Percentiles rank a stretch among this genome's conserved stretches.
phyloP scores from a whole-genome alignment of 768 basidiomycete genomes.

The Macrolepiota albuminosa region DNA sequence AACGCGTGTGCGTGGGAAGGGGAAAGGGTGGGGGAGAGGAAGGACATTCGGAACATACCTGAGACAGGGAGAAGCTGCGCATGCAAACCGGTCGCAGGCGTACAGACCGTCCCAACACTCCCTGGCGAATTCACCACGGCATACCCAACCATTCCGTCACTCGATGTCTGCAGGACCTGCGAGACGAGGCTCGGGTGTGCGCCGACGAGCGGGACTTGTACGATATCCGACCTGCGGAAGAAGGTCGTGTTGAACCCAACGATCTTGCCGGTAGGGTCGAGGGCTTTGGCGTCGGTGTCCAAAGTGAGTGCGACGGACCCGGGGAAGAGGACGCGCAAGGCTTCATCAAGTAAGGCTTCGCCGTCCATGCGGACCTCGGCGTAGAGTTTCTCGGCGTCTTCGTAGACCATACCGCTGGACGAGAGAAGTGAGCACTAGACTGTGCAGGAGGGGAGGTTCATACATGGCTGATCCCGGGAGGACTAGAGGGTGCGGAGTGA shows the following conservation, averaged over 20 bases:
- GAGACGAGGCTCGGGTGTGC: constrained; percentile 39
- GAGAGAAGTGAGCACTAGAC: constrained; percentile 6
- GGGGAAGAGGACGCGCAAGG: constrained; percentile 63
- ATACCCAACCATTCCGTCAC: constrained; percentile 64
- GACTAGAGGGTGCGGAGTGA: constrained; percentile 37
- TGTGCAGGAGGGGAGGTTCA: constrained; percentile 16
- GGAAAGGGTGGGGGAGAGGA: no score
- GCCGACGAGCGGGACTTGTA: constrained; percentile 57
- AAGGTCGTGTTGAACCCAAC: constrained; percentile 82
- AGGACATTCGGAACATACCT: constrained; percentile 34
- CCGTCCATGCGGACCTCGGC: constrained; percentile 69
- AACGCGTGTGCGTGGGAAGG: no score
- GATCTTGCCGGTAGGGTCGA: constrained; percentile 36
- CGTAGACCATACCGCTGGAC: constrained; percentile 89
- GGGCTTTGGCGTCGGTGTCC: constrained; percentile 28
- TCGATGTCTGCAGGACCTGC: constrained; percentile 59
- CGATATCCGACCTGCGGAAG: constrained; percentile 73
- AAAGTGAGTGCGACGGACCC: constrained; percentile 37
- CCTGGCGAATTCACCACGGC: constrained; percentile 58
- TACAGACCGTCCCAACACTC: constrained; percentile 29
- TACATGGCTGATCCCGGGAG: constrained; percentile 92
- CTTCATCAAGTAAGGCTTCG: constrained; percentile 64
- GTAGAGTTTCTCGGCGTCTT: constrained; percentile 89
- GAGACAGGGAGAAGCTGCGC: constrained; percentile 57
- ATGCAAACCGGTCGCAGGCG: constrained; percentile 35